These are phyloP conservation scores for Kockovaella imperatae DNA, from an alignment of 768 basidiomycete genomes.

Conservation along the genomic window DNA sequence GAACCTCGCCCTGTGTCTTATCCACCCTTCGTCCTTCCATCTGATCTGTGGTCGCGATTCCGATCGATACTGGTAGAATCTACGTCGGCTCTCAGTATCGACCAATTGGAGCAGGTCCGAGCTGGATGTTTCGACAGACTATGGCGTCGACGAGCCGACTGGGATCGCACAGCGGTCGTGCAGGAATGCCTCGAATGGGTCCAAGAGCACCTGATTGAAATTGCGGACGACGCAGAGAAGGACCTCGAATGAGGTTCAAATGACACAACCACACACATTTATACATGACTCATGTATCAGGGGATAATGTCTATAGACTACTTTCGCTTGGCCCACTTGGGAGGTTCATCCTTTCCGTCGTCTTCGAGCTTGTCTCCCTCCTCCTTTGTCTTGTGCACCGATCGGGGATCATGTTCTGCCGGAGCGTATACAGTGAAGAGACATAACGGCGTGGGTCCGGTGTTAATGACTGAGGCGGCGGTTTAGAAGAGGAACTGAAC, in stretches of 20 bases:
- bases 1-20: slow-evolving; percentile 7
- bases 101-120: slow-evolving; percentile 88
- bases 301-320: too few species aligned
- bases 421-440: slow-evolving; percentile 46
- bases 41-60: slow-evolving; percentile 51
- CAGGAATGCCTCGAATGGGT: slow-evolving; percentile 56
- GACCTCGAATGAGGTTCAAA: too few species aligned
- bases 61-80: slow-evolving; percentile 49
- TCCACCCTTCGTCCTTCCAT: slow-evolving; percentile 68
- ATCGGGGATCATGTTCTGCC: slow-evolving; percentile 41
- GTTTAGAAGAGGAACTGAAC: slow-evolving; percentile 1
- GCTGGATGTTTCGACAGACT: slow-evolving; percentile 69
- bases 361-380: slow-evolving; percentile 46
- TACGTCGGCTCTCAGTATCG: slow-evolving; percentile 63
- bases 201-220: too few species aligned
- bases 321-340: slow-evolving; percentile 43
- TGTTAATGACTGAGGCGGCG: slow-evolving; percentile 36
- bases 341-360: slow-evolving; percentile 46
- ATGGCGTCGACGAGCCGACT: slow-evolving; percentile 74
- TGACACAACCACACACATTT: too few species aligned
- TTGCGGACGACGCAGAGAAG: too few species aligned
- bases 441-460: slow-evolving; percentile 43
- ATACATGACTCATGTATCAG: too few species aligned
- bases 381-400: slow-evolving; percentile 46
- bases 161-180: slow-evolving; percentile 69